These are phyloP conservation scores for Phaeosphaeriaceae sp. DNA, from an alignment of 2,329 filamentous ascomycete genomes.

Conservation along the genomic window DNA sequence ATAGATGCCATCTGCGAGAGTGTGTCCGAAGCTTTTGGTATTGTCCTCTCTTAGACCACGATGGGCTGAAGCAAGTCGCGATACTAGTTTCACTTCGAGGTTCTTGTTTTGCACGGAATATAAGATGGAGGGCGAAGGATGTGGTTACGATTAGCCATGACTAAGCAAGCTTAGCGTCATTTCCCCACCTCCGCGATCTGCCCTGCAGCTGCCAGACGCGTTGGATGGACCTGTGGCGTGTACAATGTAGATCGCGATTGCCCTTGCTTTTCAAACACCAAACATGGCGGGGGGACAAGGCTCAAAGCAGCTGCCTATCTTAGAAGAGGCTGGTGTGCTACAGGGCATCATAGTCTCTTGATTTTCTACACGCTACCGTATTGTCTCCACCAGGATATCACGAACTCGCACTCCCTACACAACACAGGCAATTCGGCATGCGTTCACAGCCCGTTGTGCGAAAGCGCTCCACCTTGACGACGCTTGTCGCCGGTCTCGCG, in stretches of 20 bases:
- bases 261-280: background rate
- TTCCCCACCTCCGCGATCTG: conserved; percentile 2
- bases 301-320: background rate
- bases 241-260: background rate
- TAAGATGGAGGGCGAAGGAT: too few species aligned
- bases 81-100: too few species aligned
- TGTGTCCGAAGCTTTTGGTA: too few species aligned
- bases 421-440: background rate
- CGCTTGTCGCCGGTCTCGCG: conserved; percentile 24
- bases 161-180: conserved; percentile 10
- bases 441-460: background rate
- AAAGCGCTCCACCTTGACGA: conserved; percentile 4
- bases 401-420: too few species aligned
- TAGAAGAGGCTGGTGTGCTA: background rate
- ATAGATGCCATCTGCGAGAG: too few species aligned
- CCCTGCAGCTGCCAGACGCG: conserved; percentile 9
- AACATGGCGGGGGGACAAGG: background rate
- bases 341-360: background rate
- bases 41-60: too few species aligned
- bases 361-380: background rate
- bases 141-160: conserved; percentile 11
- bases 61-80: too few species aligned
- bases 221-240: conserved; percentile 2
- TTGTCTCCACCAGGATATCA: background rate
- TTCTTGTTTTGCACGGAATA: too few species aligned